Conservation (phyloP, 2,329 filamentous ascomycete genomes). For the Microdochium trichocladiopsis region DNA sequence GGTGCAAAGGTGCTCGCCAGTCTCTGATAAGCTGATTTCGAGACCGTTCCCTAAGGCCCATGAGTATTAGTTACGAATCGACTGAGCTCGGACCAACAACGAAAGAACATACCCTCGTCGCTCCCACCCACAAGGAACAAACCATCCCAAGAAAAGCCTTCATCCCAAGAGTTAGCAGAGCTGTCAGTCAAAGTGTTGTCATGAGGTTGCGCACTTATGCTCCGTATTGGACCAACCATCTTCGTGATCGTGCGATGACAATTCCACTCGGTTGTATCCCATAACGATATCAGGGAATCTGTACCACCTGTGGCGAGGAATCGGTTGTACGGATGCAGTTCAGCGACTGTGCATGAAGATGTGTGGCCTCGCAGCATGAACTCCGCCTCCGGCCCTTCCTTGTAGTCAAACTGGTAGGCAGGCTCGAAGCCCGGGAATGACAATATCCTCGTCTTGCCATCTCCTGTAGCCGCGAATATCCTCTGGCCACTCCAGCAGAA, state of each 20-base stretch:
- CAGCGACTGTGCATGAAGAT: conserved; percentile 61
- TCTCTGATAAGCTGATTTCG: conserved; percentile 66
- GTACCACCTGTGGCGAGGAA: conserved; percentile 70
- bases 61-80: conserved; percentile 8
- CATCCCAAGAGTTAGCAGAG: conserved; percentile 11
- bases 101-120: conserved; percentile 51
- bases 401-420: conserved; percentile 40
- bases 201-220: conserved; percentile 44
- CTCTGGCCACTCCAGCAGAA: conserved; percentile 70
- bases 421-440: conserved; percentile 59
- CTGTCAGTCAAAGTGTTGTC: not conserved
- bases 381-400: conserved; percentile 33
- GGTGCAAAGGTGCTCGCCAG: conserved; percentile 64
- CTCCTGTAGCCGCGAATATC: conserved; percentile 63
- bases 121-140: conserved; percentile 68
- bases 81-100: not conserved
- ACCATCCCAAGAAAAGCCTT: conserved; percentile 72
- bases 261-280: conserved; percentile 73
- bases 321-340: conserved; percentile 63
- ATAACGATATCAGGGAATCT: conserved; percentile 68
- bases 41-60: conserved; percentile 54
- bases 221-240: conserved; percentile 63
- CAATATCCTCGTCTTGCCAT: conserved; percentile 64
- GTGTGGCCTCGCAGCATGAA: conserved; percentile 67
- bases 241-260: conserved; percentile 64